These are phyloP conservation scores for Hypholoma sublateritium DNA, from an alignment of 768 basidiomycete species.

Conservation along the genomic window DNA sequence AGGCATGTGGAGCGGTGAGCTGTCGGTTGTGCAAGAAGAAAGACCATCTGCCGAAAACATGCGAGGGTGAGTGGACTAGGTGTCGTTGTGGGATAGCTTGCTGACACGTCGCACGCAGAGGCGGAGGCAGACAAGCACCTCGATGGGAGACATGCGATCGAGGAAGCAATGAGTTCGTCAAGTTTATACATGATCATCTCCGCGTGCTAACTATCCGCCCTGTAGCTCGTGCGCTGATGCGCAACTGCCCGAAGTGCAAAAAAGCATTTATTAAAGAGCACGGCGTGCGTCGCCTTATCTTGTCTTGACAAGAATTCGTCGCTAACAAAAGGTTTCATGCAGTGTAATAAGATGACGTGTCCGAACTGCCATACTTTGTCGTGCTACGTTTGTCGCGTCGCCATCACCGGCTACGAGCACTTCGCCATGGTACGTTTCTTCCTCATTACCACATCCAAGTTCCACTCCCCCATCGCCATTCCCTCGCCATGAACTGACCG, in stretches of 20 bases:
- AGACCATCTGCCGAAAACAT: conserved; percentile 72
- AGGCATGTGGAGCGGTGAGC: neutral
- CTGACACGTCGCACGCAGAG: conserved; percentile 43
- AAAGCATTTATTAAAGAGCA: neutral
- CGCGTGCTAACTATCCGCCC: neutral
- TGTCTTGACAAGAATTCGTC: neutral
- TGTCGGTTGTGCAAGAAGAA: neutral
- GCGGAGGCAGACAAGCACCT: conserved; percentile 72
- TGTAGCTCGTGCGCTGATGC: neutral
- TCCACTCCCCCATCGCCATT: neutral
- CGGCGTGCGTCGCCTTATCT: neutral
- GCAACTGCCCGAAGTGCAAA: neutral
- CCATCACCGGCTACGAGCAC: neutral
- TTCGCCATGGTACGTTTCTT: neutral
- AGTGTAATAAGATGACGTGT: conserved; percentile 2
- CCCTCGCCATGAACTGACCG: neutral
- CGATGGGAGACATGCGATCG: conserved; percentile 74
- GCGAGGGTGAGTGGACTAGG: conserved; percentile 51
- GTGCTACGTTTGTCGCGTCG: neutral
- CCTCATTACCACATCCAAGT: neutral
- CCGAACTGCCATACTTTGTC: neutral
- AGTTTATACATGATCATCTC: neutral
- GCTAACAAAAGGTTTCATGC: neutral
- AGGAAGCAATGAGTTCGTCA: conserved; percentile 88
- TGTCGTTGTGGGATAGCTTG: neutral